Percentiles rank a stretch among this genome's conserved stretches.
Conservation (phyloP, 176 grass and related monocot genomes). For the Triticum timopheevii region DNA sequence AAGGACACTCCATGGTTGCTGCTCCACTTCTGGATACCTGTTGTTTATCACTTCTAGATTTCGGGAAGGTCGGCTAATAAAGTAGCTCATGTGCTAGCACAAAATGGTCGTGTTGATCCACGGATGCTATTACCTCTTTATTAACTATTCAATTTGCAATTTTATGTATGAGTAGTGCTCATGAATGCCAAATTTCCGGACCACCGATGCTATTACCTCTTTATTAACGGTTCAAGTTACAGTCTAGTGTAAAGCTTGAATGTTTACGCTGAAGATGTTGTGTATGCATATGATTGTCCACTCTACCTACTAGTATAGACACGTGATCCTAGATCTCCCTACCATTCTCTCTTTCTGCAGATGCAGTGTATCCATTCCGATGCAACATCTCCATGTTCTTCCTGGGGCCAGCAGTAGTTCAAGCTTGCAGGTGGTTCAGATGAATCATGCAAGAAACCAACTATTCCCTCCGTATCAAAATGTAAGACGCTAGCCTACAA, state of each 20-base stretch:
- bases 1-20: too few species aligned
- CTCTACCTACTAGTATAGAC: neutral
- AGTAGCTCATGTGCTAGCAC: too few species aligned
- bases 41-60: too few species aligned
- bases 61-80: too few species aligned
- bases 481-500: too few species aligned
- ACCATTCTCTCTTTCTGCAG: neutral
- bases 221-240: neutral
- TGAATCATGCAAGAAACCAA: neutral
- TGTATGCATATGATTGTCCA: neutral
- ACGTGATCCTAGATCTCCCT: constrained; percentile 24
- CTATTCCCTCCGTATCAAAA: neutral
- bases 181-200: neutral
- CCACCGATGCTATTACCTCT: neutral
- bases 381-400: constrained; percentile 39
- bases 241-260: neutral
- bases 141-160: too few species aligned
- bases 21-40: too few species aligned
- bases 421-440: constrained; percentile 24
- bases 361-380: neutral
- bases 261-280: neutral
- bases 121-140: too few species aligned
- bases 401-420: constrained; percentile 36
- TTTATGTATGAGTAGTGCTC: too few species aligned
- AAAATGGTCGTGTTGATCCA: too few species aligned